Evolutionary conservation across 495 filamentous ascomycete genomes (phyloP).

Genomic region (Ramalina intermedia): DNA sequence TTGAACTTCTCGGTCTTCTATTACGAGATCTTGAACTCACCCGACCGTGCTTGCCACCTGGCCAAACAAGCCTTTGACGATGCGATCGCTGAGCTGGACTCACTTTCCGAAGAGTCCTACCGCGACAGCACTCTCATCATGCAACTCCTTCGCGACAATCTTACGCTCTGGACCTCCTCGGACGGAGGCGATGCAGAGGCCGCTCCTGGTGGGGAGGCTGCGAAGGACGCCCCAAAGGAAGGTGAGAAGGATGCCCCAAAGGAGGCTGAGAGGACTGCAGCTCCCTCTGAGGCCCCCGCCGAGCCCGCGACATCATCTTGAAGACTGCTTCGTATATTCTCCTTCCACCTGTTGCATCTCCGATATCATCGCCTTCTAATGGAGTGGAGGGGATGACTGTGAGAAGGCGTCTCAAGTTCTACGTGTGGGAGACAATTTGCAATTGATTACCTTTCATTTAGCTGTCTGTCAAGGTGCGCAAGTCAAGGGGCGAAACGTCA

Average conservation of each 20-base stretch:
- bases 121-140: conserved; percentile 99
- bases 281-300: conserved; percentile 18
- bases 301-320: conserved; percentile 1
- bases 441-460: conserved; percentile 3
- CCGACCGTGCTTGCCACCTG: conserved; percentile 95
- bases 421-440: background rate
- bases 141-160: conserved; percentile 98
- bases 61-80: conserved; percentile 99
- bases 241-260: conserved; percentile 50
- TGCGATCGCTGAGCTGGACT: conserved; percentile 98
- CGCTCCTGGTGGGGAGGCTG: conserved; percentile 27
- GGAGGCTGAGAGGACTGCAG: conserved; percentile 32
- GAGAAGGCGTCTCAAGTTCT: background rate
- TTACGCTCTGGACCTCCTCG: conserved; percentile 98
- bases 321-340: background rate
- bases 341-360: background rate
- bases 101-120: conserved; percentile 96
- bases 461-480: background rate
- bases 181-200: conserved; percentile 75
- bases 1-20: conserved; percentile 99
- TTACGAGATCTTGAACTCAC: conserved; percentile 99
- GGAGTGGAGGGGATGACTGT: background rate
- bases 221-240: conserved; percentile 49
- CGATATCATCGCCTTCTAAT: background rate
- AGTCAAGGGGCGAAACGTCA: background rate